These are phyloP conservation scores for Epichloe glyceriae DNA, from an alignment of 2,329 filamentous ascomycete species.

Conservation along the genomic window DNA sequence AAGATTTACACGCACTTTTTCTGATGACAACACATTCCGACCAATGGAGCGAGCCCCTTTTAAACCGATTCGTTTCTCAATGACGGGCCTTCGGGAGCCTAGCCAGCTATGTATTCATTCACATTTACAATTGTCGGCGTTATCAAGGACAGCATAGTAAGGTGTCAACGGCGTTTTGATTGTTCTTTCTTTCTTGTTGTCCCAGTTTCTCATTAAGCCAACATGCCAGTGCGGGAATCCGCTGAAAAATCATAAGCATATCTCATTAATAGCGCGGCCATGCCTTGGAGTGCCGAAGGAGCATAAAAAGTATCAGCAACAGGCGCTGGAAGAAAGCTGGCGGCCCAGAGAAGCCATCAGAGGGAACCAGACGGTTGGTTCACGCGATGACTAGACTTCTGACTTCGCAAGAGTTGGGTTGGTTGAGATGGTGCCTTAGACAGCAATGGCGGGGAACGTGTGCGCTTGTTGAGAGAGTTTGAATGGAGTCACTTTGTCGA, in stretches of 20 bases:
- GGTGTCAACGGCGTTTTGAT: slow-evolving; percentile 41
- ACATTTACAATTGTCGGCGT: slow-evolving; percentile 35
- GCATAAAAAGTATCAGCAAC: neutral
- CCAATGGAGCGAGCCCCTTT: slow-evolving; percentile 11
- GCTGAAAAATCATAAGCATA: slow-evolving; percentile 23
- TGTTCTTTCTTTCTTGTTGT: slow-evolving; percentile 19
- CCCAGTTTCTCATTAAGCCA: neutral
- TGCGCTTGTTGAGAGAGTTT: slow-evolving; percentile 2
- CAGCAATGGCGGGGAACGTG: slow-evolving; percentile 3
- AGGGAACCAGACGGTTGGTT: neutral
- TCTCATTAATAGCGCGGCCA: slow-evolving; percentile 21
- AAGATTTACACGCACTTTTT: slow-evolving; percentile 99
- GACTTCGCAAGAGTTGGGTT: neutral
- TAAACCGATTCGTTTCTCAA: slow-evolving; percentile 16
- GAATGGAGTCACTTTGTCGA: slow-evolving; percentile 1
- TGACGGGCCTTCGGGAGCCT: slow-evolving; percentile 12
- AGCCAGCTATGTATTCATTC: slow-evolving; percentile 35
- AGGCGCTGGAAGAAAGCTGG: neutral
- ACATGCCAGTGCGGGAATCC: slow-evolving; percentile 20
- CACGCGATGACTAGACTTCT: neutral
- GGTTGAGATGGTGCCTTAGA: neutral
- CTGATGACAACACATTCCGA: slow-evolving; percentile 41
- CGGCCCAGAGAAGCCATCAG: neutral
- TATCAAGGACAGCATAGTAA: slow-evolving; percentile 45
- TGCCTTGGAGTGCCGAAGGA: slow-evolving; percentile 2